Percentiles rank a stretch among this genome's conserved stretches.
Conservation (phyloP, 2,329 filamentous ascomycete genomes). For the Endoconidiophora laricicola region DNA sequence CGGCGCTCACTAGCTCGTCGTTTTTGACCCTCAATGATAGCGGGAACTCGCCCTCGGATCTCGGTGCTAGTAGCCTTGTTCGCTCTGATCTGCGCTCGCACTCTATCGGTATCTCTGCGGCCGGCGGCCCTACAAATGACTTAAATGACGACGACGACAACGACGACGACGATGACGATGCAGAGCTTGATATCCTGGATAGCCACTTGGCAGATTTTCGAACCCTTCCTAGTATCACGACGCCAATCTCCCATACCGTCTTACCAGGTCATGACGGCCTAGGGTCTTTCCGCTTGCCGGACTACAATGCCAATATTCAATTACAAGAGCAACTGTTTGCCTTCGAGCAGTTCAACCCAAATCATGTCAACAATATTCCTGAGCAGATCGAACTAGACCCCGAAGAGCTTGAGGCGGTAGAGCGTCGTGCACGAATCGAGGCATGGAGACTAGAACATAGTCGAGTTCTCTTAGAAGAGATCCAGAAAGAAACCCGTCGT, state of each 20-base stretch:
- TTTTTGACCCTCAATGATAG: slow-evolving; percentile 12
- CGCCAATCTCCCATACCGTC: slow-evolving; percentile 42
- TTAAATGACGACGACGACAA: slow-evolving; percentile 17
- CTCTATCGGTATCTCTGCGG: slow-evolving; percentile 7
- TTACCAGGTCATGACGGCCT: slow-evolving; percentile 87
- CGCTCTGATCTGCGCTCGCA: slow-evolving; percentile 9
- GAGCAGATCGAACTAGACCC: slow-evolving; percentile 31
- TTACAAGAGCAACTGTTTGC: slow-evolving; percentile 77
- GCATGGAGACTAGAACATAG: slow-evolving; percentile 87
- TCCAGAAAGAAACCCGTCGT: slow-evolving; percentile 66
- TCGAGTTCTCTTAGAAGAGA: slow-evolving; percentile 67
- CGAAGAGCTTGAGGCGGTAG: slow-evolving; percentile 44
- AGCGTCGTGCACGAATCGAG: slow-evolving; percentile 73
- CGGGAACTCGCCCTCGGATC: slow-evolving; percentile 8
- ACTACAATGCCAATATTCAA: slow-evolving; percentile 33
- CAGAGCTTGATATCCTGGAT: slow-evolving; percentile 81
- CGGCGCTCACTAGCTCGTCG: slow-evolving; percentile 9
- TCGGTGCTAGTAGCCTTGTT: slow-evolving; percentile 13
- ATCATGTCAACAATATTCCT: slow-evolving; percentile 29
- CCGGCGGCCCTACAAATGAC: not conserved
- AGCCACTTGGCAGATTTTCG: slow-evolving; percentile 82
- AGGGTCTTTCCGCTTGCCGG: slow-evolving; percentile 60
- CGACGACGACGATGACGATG: slow-evolving; percentile 43
- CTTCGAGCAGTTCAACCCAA: slow-evolving; percentile 72
- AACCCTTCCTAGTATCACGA: slow-evolving; percentile 29